Evolutionary conservation across 164 flowering plant species (phyloP).

Genomic region (Vitis labrusca): DNA sequence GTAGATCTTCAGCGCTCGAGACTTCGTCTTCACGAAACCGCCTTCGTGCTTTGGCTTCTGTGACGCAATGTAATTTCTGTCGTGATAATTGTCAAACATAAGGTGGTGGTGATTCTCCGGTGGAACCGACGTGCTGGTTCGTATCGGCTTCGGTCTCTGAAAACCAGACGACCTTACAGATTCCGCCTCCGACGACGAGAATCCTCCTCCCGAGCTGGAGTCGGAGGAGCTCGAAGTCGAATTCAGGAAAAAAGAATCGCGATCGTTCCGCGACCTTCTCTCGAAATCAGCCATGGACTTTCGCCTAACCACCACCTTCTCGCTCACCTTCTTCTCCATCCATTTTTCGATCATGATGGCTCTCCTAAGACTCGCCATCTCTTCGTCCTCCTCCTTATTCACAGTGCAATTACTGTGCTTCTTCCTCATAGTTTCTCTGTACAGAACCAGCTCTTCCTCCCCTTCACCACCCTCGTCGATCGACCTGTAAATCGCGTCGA

Average conservation of each 20-base stretch:
- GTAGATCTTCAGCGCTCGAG: slow-evolving; percentile 69
- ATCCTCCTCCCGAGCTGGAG: slow-evolving; percentile 58
- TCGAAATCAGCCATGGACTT: slow-evolving; percentile 31
- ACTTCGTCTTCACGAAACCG: slow-evolving; percentile 57
- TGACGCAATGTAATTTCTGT: slow-evolving; percentile 6
- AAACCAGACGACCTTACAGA: too few species aligned
- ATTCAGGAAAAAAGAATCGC: slow-evolving; percentile 21
- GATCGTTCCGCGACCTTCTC: background rate
- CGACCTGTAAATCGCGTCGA: slow-evolving; percentile 86
- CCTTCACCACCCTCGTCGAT: slow-evolving; percentile 49
- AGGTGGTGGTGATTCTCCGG: slow-evolving; percentile 1
- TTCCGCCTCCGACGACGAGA: slow-evolving; percentile 54
- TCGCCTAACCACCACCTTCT: slow-evolving; percentile 32
- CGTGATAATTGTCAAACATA: background rate
- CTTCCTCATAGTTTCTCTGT: slow-evolving; percentile 46
- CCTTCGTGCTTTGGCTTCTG: slow-evolving; percentile 32
- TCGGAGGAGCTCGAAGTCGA: slow-evolving; percentile 74
- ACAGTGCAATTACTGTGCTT: slow-evolving; percentile 20
- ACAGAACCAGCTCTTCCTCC: slow-evolving; percentile 35
- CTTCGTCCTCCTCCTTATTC: slow-evolving; percentile 15
- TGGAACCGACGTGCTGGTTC: slow-evolving; percentile 32
- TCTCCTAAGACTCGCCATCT: slow-evolving; percentile 30
- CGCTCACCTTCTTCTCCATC: slow-evolving; percentile 59
- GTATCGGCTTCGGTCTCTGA: slow-evolving; percentile 49
- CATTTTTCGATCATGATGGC: slow-evolving; percentile 57